Base-by-base conservation (phyloP, 805 yeast genomes). In the Komagataella phaffii region DNA sequence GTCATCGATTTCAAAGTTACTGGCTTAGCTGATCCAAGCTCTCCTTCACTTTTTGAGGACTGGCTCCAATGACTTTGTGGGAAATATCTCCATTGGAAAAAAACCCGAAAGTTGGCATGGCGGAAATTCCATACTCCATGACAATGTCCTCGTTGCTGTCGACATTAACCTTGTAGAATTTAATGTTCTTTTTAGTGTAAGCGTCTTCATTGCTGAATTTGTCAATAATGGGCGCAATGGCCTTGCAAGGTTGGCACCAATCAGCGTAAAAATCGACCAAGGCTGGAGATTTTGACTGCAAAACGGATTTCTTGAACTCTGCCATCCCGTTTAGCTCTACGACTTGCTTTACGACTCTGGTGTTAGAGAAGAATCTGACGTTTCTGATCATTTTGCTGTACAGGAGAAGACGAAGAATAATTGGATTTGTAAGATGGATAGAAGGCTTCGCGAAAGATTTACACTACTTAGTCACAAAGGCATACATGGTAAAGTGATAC, bases 241-340 rank as follows among this genome's bases (percentile, higher is more conserved):
- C 83, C 58, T 78, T 80, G 59, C 88, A 83, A n/a, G 88, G 88
- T 6, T 83, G 87, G 64, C 88, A 83, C 88, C 88, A 83, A 8
- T 80, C 75, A 36, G 88, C 88, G 64, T 74, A 80, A 62, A 82
- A 83, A 61, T 83, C 88, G 49, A 81, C 75, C 2, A 82, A 68
- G 1, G 82, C 69, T 44, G 77, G 40, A 10, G 40, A 30, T 14
- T 30, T 30, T 30, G 40, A 30, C 12, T 10, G 40, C n/a, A 30
- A 10, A 8, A 44, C 46, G 10, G 46, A 12, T 14, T 18, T 44
- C 3, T 44, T 44, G 46, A 19, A 44, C 12, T 17, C 19, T 6
- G 46, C 46, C 23, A 44, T 44, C 40, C 40, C 40, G 40, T 30
- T 30, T 1, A 30, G 40, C 40, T 30, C 40, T 10, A 30, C 40